These are phyloP conservation scores for Coniochaeta sp. DNA, from an alignment of 2,329 filamentous ascomycete genomes.

Conservation along the genomic window DNA sequence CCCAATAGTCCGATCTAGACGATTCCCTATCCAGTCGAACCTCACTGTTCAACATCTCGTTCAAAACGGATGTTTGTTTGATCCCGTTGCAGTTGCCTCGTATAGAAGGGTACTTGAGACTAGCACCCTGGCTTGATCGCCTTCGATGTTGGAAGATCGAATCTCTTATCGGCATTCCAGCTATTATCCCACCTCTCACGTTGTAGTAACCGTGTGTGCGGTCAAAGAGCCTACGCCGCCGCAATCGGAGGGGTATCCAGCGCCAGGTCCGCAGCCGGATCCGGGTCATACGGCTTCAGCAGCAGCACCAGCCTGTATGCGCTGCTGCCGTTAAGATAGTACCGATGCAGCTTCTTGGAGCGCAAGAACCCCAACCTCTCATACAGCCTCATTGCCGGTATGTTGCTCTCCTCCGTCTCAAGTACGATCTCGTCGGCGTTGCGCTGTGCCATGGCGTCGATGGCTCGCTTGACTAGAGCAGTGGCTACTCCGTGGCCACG, in stretches of 20 bases:
- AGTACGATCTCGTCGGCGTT: conserved; percentile 91
- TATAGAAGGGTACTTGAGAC: too few relatives aligned
- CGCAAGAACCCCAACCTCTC: conserved; percentile 86
- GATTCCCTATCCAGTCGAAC: too few relatives aligned
- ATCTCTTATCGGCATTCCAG: too few relatives aligned
- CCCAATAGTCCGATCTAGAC: neutral
- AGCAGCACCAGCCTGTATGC: conserved; percentile 84
- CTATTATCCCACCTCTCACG: neutral
- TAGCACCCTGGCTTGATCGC: too few relatives aligned
- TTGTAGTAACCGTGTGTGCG: neutral
- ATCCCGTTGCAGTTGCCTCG: too few relatives aligned
- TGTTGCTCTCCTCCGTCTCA: conserved; percentile 92
- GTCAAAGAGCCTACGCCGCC: conserved; percentile 13
- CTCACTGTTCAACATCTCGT: too few relatives aligned
- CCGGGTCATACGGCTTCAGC: conserved; percentile 49
- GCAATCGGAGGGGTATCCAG: conserved; percentile 14
- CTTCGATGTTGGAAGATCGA: too few relatives aligned
- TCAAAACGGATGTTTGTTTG: too few relatives aligned
- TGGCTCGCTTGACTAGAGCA: conserved; percentile 77
- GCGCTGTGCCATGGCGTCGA: conserved; percentile 80
- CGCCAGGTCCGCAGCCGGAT: conserved; percentile 26
- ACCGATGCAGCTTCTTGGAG: conserved; percentile 87
- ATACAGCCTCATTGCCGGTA: conserved; percentile 84
- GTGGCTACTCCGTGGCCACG: conserved; percentile 85
- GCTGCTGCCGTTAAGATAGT: conserved; percentile 94